Conservation (phyloP, 202 grass and related monocot genomes). For the Digitaria exilis region DNA sequence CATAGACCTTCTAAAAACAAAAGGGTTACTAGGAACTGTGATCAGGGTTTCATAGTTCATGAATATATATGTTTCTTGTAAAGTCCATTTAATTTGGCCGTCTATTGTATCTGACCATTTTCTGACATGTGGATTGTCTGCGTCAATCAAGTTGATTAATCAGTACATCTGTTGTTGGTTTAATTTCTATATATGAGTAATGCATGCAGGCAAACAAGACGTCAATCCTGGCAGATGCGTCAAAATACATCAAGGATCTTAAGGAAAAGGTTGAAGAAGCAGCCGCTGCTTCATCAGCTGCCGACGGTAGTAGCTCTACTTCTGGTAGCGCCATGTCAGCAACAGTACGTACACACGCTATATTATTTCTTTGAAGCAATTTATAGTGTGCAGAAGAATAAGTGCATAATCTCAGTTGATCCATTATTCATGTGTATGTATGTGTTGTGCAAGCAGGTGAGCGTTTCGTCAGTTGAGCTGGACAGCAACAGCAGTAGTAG, state of each 20-base stretch:
- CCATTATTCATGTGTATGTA: too few relatives aligned
- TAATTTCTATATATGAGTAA: too few relatives aligned
- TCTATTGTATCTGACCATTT: too few relatives aligned
- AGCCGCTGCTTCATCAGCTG: neutral
- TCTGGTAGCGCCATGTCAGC: slow-evolving; percentile 2
- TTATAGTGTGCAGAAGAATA: neutral
- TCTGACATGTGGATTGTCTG: too few relatives aligned
- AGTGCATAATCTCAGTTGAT: neutral
- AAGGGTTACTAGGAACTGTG: too few relatives aligned
- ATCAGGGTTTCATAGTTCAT: too few relatives aligned
- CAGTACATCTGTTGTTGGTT: too few relatives aligned
- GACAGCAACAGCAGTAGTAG: neutral
- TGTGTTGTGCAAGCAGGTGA: slow-evolving; percentile 31
- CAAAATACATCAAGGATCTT: slow-evolving; percentile 62
- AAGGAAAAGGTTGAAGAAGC: slow-evolving; percentile 53
- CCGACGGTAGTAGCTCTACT: neutral
- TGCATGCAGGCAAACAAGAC: slow-evolving; percentile 50
- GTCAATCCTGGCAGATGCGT: slow-evolving; percentile 63
- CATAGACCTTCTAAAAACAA: too few relatives aligned
- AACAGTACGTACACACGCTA: neutral
- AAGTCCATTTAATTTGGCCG: too few relatives aligned
- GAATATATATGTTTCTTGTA: too few relatives aligned
- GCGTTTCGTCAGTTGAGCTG: slow-evolving; percentile 37
- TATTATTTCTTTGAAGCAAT: neutral
- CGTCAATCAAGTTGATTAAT: too few relatives aligned